Evolutionary conservation across 208 protist species (phyloP).

Genomic region (Trypanosomatidae sp.): DNA sequence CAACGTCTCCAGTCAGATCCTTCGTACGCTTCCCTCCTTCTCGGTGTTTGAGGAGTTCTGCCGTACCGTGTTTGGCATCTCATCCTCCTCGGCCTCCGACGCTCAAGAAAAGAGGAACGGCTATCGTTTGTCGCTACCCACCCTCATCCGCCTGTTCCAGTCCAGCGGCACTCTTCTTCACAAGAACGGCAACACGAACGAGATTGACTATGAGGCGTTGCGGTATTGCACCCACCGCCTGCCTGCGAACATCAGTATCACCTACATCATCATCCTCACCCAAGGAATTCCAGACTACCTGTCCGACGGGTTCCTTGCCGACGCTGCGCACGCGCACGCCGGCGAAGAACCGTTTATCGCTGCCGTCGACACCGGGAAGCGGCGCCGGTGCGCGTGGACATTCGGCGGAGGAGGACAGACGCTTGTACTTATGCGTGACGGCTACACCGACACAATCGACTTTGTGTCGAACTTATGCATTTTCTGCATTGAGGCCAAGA

Average conservation of each 20-base stretch:
- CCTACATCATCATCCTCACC: slow-evolving; percentile 65
- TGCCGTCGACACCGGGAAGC: slow-evolving; percentile 53
- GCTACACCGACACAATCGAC: slow-evolving; percentile 85
- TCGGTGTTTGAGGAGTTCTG: slow-evolving; percentile 75
- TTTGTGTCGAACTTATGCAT: slow-evolving; percentile 86
- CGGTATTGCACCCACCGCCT: slow-evolving; percentile 65
- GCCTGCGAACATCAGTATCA: slow-evolving; percentile 64
- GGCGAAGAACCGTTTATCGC: slow-evolving; percentile 21
- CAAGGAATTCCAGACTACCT: slow-evolving; percentile 53
- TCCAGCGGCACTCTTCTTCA: slow-evolving; percentile 59
- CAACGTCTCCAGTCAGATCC: slow-evolving; percentile 67
- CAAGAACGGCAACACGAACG: slow-evolving; percentile 42
- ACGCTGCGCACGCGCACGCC: slow-evolving; percentile 27
- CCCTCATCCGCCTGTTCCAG: slow-evolving; percentile 51
- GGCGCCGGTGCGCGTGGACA: slow-evolving; percentile 65
- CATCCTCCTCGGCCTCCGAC: slow-evolving; percentile 42
- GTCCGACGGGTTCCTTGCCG: slow-evolving; percentile 55
- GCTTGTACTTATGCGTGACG: slow-evolving; percentile 82
- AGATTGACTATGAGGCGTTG: slow-evolving; percentile 70
- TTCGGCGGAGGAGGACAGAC: slow-evolving; percentile 67
- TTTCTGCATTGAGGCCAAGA: slow-evolving; percentile 70
- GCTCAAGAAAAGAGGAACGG: slow-evolving; percentile 20
- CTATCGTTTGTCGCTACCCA: slow-evolving; percentile 54
- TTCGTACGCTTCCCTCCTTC: slow-evolving; percentile 73
- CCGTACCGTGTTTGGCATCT: slow-evolving; percentile 68